Evolutionary conservation across 495 filamentous ascomycete species (phyloP), one percentile per base, ranked within the genome.

Genomic region (Saxispiralis lemnorum): DNA sequence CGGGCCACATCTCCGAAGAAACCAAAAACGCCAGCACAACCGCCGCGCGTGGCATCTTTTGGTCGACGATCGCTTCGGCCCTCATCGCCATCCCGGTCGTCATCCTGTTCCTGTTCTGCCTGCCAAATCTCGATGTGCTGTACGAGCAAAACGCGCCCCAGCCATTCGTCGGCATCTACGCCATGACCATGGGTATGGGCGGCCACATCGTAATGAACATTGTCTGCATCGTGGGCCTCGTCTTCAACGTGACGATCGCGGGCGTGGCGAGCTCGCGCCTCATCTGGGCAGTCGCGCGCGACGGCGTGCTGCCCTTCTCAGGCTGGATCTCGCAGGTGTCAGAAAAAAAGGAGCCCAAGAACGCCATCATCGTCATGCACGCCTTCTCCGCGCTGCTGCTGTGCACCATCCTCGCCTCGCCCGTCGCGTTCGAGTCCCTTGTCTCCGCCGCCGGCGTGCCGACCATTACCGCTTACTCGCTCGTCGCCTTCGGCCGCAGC

Each of bases 101-200:
- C 39, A 70, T 74, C 43, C 50, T 74, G 2, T 72, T 72, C 54
- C 56, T 74, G 16, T 74, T 74, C 59, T 74, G 70, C 45, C 24
- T 24, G 15, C 55, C 55, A 4, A 32, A 56, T 39, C 48, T 56
- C 15, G 43, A 58, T 37, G 51, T 46, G 1, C 48, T 58, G 6
- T 58, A 70, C 52, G 45, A 51, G 6, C 65, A 68, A 34, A 66
- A 63, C 31, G 66, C 68, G 6, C 66, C 67, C 6, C 69, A 72
- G 38, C 69, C 69, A 0, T 72, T 72, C 42, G 69, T 72, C 12
- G 59, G 63, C 10, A 59, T 72, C 7, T 72, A 72, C 43, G 68
- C 68, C 7, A 58, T 66, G 20, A 66, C 69, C 6, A 56, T 72
- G 12, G 69, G 69, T 14, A 52, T 63, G 39, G 67, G 66, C n/a